Conservation (phyloP, 1,139 yeast species). For the Tardiomyces blankii region DNA sequence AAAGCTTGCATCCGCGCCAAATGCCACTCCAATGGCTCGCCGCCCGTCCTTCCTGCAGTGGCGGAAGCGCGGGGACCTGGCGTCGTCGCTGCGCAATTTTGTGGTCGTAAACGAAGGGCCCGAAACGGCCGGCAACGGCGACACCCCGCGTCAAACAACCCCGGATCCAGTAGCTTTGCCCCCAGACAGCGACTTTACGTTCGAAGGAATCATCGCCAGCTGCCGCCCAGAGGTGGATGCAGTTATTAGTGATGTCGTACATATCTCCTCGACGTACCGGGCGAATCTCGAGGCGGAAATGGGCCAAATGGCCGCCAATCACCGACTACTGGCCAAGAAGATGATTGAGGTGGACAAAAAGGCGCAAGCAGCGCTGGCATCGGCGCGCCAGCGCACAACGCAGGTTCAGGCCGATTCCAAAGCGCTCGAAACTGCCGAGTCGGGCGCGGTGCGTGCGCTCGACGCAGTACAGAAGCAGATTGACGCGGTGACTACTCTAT, state of each 20-base stretch:
- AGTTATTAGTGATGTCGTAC: background rate
- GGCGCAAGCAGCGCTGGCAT: background rate
- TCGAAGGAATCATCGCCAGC: background rate
- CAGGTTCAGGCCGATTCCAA: background rate
- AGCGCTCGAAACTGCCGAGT: background rate
- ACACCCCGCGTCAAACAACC: background rate
- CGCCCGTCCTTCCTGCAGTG: background rate
- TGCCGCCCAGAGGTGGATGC: background rate
- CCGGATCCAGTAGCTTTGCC: background rate
- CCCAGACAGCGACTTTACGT: background rate
- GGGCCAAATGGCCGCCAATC: background rate
- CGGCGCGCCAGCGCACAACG: background rate
- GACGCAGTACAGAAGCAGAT: background rate
- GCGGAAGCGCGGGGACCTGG: background rate
- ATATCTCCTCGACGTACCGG: background rate
- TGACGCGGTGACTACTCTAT: background rate
- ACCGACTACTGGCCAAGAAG: background rate
- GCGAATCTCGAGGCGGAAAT: background rate
- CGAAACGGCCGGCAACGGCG: background rate
- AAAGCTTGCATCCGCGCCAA: background rate
- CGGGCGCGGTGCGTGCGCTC: background rate
- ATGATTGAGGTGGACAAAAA: slow-evolving; percentile 15
- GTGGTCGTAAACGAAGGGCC: background rate
- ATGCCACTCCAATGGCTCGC: background rate
- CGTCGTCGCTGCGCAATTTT: background rate